Conservation (phyloP, 2,329 filamentous ascomycete species). For the Hypoxylon sp. region DNA sequence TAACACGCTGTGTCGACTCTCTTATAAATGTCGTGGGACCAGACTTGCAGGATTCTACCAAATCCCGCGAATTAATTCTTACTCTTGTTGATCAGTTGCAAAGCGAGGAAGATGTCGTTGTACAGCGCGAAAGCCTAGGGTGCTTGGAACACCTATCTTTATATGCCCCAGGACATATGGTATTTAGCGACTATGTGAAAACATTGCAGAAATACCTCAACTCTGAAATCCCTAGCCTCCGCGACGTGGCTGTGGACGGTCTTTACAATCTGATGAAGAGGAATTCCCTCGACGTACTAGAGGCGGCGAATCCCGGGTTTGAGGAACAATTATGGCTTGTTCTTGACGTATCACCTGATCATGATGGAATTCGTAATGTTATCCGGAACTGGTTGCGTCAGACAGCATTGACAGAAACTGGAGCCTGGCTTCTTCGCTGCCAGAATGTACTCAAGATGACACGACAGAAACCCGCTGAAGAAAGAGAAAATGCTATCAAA, state of each 20-base stretch:
- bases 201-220: constrained; percentile 83
- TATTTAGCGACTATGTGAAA: constrained; percentile 86
- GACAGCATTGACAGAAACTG: constrained; percentile 84
- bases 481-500: constrained; percentile 61
- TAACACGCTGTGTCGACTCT: constrained; percentile 92
- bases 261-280: constrained; percentile 96
- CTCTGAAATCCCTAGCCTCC: constrained; percentile 76
- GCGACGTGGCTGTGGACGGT: constrained; percentile 87
- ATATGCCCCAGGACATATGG: constrained; percentile 89
- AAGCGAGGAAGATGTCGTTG: constrained; percentile 76
- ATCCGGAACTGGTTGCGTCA: constrained; percentile 95
- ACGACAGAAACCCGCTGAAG: constrained; percentile 74
- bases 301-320: constrained; percentile 80
- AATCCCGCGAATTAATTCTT: constrained; percentile 92
- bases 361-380: constrained; percentile 87
- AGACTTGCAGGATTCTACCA: constrained; percentile 91
- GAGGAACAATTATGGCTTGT: constrained; percentile 95
- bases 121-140: constrained; percentile 82
- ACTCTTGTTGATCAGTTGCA: constrained; percentile 88
- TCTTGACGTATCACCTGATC: constrained; percentile 81
- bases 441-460: constrained; percentile 93
- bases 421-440: constrained; percentile 88
- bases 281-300: constrained; percentile 85
- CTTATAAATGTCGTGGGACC: constrained; percentile 96
- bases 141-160: constrained; percentile 93